Base-by-base conservation (phyloP, 2,329 filamentous ascomycete species). In the Scolecobasidium constrictum region DNA sequence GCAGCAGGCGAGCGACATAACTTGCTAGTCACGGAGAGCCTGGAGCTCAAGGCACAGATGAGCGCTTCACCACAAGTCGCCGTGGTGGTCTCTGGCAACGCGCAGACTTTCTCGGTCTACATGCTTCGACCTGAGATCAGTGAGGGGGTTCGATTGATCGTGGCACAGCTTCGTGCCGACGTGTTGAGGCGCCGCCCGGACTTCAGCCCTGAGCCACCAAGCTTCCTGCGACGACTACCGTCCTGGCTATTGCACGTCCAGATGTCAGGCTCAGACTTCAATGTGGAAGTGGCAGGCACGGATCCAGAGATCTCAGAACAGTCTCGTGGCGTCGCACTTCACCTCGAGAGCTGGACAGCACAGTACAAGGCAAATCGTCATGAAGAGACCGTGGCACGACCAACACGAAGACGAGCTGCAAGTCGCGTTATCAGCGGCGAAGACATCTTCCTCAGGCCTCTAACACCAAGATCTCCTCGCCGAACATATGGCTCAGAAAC, bases 121-220 rank as follows among this genome's bases (percentile, higher is more conserved):
- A 81, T 98, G 70, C 81, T 95, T 6, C 80, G 90, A 17, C 81
- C 86, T 4, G 92, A 98, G 56, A 94, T 98, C 46, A 92, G 82
- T 42, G 83, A 93, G 54, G 93, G 92, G 17, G 72, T 98, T 22
- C 84, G 85, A 18, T 86, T 96, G 58, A 95, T 98, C 48, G 78
- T 95, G 12, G 77, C 79, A 34, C 87, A 96, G 55, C 71, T 95
- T 41, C 77, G 81, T 35, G 77, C 77, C 21, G 78, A 84, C 47
- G 73, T 83, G 7, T 73, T 82, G 48, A 74, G 78, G 3, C 75
- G 78, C 46, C 42, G 15, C 5, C 35, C 20, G 22, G n/a, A 28
- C 18, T 56, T 66, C 73, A 28, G 60, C 5, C 18, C 36, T 15
- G 17, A n/a, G 4, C 20, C 38, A 13, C 39, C 39, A 16, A 36